phyloP scores from a whole-genome alignment of 1,284 basidiomycete genomes.

The Fomitopsis schrenkii region DNA sequence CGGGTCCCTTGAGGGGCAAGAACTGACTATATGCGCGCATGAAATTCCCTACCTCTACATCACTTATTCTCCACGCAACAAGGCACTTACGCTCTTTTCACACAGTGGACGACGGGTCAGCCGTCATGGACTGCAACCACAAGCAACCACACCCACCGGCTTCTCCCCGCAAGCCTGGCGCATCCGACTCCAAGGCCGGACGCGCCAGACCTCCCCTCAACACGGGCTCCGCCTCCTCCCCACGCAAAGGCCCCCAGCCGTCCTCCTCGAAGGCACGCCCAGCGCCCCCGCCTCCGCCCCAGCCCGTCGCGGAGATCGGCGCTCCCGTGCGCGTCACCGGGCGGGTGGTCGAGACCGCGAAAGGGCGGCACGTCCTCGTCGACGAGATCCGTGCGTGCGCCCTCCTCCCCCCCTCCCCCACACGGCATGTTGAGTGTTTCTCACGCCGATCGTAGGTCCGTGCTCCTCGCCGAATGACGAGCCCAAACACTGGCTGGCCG shows the following conservation, averaged over 20 bases:
- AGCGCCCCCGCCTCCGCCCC: slow-evolving; percentile 19
- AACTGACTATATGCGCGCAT: neutral
- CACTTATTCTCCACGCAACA: neutral
- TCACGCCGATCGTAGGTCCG: slow-evolving; percentile 26
- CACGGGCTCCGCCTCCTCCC: neutral
- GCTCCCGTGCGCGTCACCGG: slow-evolving; percentile 46
- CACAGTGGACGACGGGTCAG: slow-evolving; percentile 71
- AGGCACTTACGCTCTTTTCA: neutral
- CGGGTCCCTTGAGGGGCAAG: too few species aligned
- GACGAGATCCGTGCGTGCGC: slow-evolving; percentile 30
- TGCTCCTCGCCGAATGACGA: slow-evolving; percentile 57
- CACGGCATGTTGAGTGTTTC: neutral
- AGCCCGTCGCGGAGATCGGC: slow-evolving; percentile 45
- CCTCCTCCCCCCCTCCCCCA: neutral
- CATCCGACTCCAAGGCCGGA: neutral
- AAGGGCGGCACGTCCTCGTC: slow-evolving; percentile 44
- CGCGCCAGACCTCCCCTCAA: neutral
- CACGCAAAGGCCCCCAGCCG: neutral
- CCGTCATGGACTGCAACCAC: slow-evolving; percentile 59
- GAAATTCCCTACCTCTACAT: neutral
- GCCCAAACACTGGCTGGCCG: slow-evolving; percentile 51
- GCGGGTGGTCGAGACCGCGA: slow-evolving; percentile 36
- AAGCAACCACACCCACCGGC: neutral
- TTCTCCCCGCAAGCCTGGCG: neutral
- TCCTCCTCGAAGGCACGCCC: slow-evolving; percentile 10